These are phyloP conservation scores for Panicum virgatum DNA, from an alignment of 202 grass and related monocot genomes.

Conservation along the genomic window DNA sequence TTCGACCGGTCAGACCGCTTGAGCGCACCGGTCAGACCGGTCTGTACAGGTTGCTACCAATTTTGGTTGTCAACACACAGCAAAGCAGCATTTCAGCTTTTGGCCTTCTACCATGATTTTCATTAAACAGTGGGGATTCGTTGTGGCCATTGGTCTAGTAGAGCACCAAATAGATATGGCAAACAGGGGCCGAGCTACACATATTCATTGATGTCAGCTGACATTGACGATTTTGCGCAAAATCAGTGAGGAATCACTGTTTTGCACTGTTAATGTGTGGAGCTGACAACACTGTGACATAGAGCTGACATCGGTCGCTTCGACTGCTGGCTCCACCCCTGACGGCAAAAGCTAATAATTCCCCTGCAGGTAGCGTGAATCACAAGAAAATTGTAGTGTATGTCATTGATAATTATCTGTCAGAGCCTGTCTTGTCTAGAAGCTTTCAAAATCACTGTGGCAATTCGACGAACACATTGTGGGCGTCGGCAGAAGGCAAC, in stretches of 20 bases:
- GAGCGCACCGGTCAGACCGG: no score
- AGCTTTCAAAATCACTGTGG: neutral
- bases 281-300: no score
- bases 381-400: neutral
- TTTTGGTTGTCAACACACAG: no score
- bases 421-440: neutral
- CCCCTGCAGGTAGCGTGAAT: neutral
- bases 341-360: neutral
- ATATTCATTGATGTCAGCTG: no score
- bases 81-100: neutral
- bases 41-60: no score
- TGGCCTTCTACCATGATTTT: neutral
- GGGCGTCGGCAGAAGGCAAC: neutral
- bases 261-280: no score
- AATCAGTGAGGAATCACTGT: no score
- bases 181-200: neutral
- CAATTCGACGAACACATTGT: conserved; percentile 37
- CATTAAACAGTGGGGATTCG: neutral
- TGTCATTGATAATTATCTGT: neutral
- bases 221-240: no score
- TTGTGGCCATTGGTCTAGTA: neutral
- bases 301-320: no score
- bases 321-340: no score
- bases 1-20: no score
- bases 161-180: neutral